Percentiles rank a stretch among this genome's conserved stretches.
These are phyloP conservation scores for Suillus paluster DNA, from an alignment of 768 basidiomycete genomes.

Conservation along the genomic window DNA sequence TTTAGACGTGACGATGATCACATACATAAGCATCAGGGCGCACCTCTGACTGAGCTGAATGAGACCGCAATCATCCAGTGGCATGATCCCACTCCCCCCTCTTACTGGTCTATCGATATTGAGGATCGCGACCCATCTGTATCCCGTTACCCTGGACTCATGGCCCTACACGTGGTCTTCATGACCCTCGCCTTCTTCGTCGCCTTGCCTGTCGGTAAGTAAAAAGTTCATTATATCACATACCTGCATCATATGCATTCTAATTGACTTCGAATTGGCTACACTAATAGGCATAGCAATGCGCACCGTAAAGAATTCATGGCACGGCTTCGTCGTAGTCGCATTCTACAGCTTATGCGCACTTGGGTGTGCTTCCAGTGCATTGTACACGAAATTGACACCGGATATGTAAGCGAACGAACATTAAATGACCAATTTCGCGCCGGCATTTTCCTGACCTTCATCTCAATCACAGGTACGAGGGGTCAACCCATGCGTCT, in stretches of 20 bases:
- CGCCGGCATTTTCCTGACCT: slow-evolving; percentile 11
- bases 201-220: slow-evolving; percentile 83
- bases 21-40: slow-evolving; percentile 50
- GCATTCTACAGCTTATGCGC: slow-evolving; percentile 64
- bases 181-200: slow-evolving; percentile 85
- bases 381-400: slow-evolving; percentile 76
- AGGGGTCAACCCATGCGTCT: slow-evolving; percentile 62
- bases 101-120: slow-evolving; percentile 84
- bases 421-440: neutral
- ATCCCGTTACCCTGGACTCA: slow-evolving; percentile 65
- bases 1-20: slow-evolving; percentile 39
- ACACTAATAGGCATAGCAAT: slow-evolving; percentile 77
- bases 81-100: slow-evolving; percentile 75
- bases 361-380: slow-evolving; percentile 70
- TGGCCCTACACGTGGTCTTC: slow-evolving; percentile 71
- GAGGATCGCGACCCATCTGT: slow-evolving; percentile 51
- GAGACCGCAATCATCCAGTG: slow-evolving; percentile 71
- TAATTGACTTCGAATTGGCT: neutral
- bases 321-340: slow-evolving; percentile 59
- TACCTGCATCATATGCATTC: slow-evolving; percentile 2
- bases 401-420: slow-evolving; percentile 72
- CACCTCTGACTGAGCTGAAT: slow-evolving; percentile 67
- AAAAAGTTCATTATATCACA: slow-evolving; percentile 27
- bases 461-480: slow-evolving; percentile 55
- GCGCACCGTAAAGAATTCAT: slow-evolving; percentile 74